Base-by-base conservation (phyloP, 331 rosid species). In the Rhamnella rubrinervis region DNA sequence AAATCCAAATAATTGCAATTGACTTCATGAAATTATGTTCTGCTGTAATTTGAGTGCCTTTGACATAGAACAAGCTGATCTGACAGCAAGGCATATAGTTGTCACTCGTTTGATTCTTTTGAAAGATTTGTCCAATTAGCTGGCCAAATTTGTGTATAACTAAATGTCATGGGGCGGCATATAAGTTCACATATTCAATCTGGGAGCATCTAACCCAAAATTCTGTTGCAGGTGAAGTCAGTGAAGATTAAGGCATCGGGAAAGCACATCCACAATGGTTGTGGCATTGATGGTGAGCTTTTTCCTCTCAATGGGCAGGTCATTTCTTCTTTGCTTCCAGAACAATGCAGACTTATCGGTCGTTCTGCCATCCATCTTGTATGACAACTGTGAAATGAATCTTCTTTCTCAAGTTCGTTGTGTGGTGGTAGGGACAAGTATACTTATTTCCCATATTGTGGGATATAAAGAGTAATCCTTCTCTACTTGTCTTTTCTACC, bases 231-330 rank as follows among this genome's bases (percentile, higher is more conserved):
- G 98, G 98, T 84, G 35, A 95, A 86, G 75, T 87, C 93, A 0
- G 97, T 95, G 82, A 95, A 87, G 88, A 88, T 95, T 67, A 88
- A 89, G 79, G 68, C 74, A 55, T 75, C 90, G 10, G 97, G 87
- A 67, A 91, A 95, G 86, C 98, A 86, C 84, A 86, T 86, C 59
- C 95, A 91, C 76, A 86, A 80, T 18, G 92, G 98, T 8, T 95
- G 98, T 66, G 98, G 98, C 55, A 95, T 95, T 77, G 98, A 95
- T 85, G 98, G 98, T 59, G 98, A 95, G 85, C 87, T 95, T 67
- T 95, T 95, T 78, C 84, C 90, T n/a, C 95, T 89, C 59, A 82
- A 81, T 69, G 98, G 97, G 50, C 95, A 89, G 84, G 86, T 89
- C 55, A 63, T 89, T 61, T 95, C 98, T 50, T 81, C 95, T 25